phyloP scores from a whole-genome alignment of 2,329 filamentous ascomycete genomes.

The Aschersonia sp. region DNA sequence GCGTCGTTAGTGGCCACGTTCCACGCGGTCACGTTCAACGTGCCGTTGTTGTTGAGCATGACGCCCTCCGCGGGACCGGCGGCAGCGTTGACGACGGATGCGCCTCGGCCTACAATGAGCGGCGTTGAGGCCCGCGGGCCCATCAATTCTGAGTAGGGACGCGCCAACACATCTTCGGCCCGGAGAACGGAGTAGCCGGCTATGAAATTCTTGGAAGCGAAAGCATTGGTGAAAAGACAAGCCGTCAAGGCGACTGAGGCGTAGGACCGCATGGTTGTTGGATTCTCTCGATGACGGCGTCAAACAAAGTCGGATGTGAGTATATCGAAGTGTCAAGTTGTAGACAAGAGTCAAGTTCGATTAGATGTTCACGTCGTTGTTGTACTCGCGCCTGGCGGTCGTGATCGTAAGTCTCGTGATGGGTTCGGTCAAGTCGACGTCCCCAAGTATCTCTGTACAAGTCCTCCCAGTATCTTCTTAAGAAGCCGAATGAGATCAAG shows the following conservation, averaged over 20 bases:
- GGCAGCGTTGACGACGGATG: slow-evolving; percentile 3
- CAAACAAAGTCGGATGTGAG: background rate
- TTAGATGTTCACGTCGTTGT: background rate
- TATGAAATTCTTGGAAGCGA: background rate
- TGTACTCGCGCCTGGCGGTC: background rate
- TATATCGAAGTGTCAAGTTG: too few species aligned
- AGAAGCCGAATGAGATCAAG: too few species aligned
- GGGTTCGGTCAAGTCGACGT: background rate
- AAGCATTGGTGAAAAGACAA: background rate
- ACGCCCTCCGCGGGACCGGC: slow-evolving; percentile 10
- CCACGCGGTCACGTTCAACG: slow-evolving; percentile 42
- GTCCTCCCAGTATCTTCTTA: too few species aligned
- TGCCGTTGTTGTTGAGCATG: slow-evolving; percentile 24
- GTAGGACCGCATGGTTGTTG: slow-evolving; percentile 1
- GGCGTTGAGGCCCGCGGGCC: background rate
- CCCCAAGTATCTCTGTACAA: too few species aligned
- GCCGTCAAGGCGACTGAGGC: background rate
- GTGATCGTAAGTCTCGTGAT: background rate
- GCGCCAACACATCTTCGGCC: slow-evolving; percentile 3
- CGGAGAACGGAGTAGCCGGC: slow-evolving; percentile 1
- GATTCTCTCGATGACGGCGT: background rate
- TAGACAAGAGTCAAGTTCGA: too few species aligned
- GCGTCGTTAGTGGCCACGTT: slow-evolving; percentile 37
- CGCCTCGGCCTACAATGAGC: background rate
- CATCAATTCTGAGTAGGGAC: slow-evolving; percentile 1